phyloP scores from a whole-genome alignment of 2,329 filamentous ascomycete genomes.

The Colletotrichum sp. region DNA sequence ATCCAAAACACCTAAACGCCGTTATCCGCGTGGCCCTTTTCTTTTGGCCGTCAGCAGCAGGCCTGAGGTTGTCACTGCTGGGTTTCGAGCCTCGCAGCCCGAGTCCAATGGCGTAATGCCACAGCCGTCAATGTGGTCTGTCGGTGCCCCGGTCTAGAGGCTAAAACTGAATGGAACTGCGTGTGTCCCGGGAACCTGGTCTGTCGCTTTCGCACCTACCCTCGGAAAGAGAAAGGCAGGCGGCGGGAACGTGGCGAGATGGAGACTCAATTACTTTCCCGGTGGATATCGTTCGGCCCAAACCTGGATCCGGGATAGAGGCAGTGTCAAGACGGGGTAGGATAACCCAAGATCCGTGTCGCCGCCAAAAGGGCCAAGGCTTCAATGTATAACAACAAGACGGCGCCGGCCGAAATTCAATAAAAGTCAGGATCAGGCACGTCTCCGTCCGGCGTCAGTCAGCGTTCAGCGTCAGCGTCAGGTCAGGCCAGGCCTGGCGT shows the following conservation, averaged over 20 bases:
- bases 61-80: not conserved
- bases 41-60: not conserved
- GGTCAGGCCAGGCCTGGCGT: not conserved
- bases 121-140: not conserved
- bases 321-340: not conserved
- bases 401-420: not conserved
- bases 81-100: not conserved
- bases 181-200: constrained; percentile 4
- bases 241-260: not conserved
- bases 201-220: not conserved
- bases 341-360: not conserved
- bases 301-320: not conserved
- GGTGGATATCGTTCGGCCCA: constrained; percentile 4
- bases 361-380: not conserved
- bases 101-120: not conserved
- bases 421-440: not conserved
- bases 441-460: not conserved
- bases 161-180: not conserved
- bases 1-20: not conserved
- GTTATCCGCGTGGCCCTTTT: not conserved
- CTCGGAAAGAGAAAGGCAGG: not conserved
- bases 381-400: not conserved
- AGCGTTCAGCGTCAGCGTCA: not conserved
- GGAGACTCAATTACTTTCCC: not conserved
- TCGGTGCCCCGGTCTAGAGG: not conserved